Percentiles rank a stretch among this genome's conserved stretches.
phyloP scores from a whole-genome alignment of 768 basidiomycete genomes.

The Lactarius psammicola region DNA sequence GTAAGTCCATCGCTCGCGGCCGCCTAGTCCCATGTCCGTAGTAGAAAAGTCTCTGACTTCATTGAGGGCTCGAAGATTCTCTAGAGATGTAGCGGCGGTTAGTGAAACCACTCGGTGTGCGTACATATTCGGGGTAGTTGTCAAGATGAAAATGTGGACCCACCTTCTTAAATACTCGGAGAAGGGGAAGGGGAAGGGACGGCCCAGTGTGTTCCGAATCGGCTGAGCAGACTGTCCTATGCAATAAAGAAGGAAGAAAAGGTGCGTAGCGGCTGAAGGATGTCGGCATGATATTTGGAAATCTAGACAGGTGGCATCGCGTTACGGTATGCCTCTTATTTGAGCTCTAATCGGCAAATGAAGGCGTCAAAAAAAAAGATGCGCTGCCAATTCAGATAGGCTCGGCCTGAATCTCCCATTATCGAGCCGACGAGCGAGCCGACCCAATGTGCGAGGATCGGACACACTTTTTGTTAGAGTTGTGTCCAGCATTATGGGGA shows the following conservation, averaged over 20 bases:
- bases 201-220: constrained; percentile 2
- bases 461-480: not conserved
- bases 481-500: not conserved
- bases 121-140: constrained; percentile 27
- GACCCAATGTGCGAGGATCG: not conserved
- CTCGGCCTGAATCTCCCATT: not conserved
- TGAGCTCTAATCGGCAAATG: constrained; percentile 6
- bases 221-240: constrained; percentile 4
- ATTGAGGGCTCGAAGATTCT: constrained; percentile 49
- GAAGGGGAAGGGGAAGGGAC: not conserved
- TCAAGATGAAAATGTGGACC: constrained; percentile 4
- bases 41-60: constrained; percentile 53
- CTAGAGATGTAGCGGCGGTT: constrained; percentile 45
- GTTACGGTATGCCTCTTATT: constrained; percentile 22
- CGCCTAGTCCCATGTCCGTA: constrained; percentile 55
- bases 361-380: not conserved
- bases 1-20: constrained; percentile 54
- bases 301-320: constrained; percentile 24
- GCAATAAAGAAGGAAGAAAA: constrained; percentile 15
- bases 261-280: constrained; percentile 2
- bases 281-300: constrained; percentile 28
- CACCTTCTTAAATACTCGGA: constrained; percentile 15
- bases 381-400: not conserved
- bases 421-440: not conserved
- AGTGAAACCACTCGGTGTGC: constrained; percentile 41